phyloP scores from a whole-genome alignment of 1,139 yeast species.

The Blastobotrys buckinghamii region DNA sequence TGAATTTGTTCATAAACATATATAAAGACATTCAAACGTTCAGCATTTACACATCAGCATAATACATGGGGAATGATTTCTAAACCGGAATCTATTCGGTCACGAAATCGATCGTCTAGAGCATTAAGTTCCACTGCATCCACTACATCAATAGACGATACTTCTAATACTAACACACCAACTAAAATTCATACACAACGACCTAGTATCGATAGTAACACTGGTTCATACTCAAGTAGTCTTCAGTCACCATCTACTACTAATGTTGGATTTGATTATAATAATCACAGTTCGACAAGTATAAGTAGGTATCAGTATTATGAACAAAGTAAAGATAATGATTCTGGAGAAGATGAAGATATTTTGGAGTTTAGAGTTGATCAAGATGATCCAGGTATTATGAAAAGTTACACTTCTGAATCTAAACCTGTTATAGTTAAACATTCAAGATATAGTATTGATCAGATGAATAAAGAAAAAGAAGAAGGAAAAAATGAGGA shows the following conservation, averaged over 20 bases:
- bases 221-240: background rate
- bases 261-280: background rate
- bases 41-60: too few relatives aligned
- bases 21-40: too few relatives aligned
- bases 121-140: background rate
- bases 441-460: background rate
- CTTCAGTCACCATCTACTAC: background rate
- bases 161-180: background rate
- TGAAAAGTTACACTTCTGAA: constrained; percentile 8
- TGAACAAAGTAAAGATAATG: background rate
- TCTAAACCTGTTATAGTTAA: constrained; percentile 6
- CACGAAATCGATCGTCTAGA: background rate
- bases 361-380: constrained; percentile 27
- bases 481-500: background rate
- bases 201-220: background rate
- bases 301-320: background rate
- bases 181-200: background rate
- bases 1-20: too few relatives aligned
- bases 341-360: constrained; percentile 20
- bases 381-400: constrained; percentile 22
- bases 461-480: background rate
- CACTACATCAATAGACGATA: background rate
- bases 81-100: constrained; percentile 7
- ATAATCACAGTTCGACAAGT: background rate
- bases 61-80: background rate